phyloP scores from a whole-genome alignment of 1,284 basidiomycete genomes.

The Mycosarcoma maydis region DNA sequence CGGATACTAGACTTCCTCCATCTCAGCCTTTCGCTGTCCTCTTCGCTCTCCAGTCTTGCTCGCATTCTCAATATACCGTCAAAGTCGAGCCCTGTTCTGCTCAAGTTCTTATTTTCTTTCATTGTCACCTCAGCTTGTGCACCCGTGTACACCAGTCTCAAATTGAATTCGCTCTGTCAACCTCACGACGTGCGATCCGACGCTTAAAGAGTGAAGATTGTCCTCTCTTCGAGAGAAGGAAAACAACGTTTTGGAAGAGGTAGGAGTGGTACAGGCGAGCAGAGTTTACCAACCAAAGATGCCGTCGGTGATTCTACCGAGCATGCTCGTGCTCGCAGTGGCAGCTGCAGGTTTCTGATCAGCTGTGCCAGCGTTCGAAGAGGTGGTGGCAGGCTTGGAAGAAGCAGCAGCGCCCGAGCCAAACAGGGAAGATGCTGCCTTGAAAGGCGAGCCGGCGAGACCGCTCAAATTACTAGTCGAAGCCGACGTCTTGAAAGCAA shows the following conservation, averaged over 20 bases:
- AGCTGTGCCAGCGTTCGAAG: neutral
- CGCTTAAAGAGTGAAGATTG: too few relatives aligned
- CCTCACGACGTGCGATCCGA: too few relatives aligned
- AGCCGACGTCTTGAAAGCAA: conserved; percentile 33
- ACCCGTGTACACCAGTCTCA: conserved; percentile 4
- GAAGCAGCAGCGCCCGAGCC: conserved; percentile 17
- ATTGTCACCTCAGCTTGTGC: neutral
- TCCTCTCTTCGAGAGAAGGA: too few relatives aligned
- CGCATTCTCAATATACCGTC: conserved; percentile 1
- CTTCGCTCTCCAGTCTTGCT: neutral
- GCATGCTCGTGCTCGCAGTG: conserved; percentile 20
- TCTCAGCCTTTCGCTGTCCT: neutral
- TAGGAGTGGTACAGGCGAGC: neutral
- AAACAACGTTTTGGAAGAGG: neutral
- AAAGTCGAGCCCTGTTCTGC: neutral
- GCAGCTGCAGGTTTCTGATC: conserved; percentile 14
- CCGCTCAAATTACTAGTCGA: conserved; percentile 27
- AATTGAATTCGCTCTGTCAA: neutral
- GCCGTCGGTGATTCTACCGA: conserved; percentile 55
- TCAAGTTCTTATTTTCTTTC: neutral
- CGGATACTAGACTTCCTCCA: conserved; percentile 22
- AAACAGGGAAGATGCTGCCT: conserved; percentile 45
- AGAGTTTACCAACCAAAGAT: conserved; percentile 56
- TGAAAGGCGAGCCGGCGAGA: conserved; percentile 38
- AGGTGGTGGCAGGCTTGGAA: conserved; percentile 14